Evolutionary conservation across 2,329 filamentous ascomycete genomes (phyloP).

Genomic region (Pseudogymnoascus sp.): DNA sequence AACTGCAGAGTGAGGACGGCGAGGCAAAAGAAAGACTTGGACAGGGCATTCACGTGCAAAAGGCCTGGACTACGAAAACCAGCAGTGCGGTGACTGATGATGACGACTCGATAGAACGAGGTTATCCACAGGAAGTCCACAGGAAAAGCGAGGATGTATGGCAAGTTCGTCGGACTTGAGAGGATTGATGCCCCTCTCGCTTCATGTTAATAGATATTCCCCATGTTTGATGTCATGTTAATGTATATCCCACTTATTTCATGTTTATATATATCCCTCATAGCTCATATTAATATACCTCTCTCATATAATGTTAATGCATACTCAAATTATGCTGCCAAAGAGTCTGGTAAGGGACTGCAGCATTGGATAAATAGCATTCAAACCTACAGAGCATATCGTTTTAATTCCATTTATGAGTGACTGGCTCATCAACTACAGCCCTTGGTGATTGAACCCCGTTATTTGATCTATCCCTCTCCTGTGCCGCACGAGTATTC

Average conservation of each 20-base stretch:
- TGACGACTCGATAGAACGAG: not conserved
- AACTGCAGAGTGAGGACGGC: not conserved
- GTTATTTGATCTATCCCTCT: too few species aligned
- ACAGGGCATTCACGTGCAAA: not conserved
- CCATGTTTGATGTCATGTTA: not conserved
- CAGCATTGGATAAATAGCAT: too few species aligned
- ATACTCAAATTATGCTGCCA: not conserved
- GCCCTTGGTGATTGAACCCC: too few species aligned
- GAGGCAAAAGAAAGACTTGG: not conserved
- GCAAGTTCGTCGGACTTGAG: not conserved
- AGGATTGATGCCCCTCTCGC: not conserved
- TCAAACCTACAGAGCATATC: too few species aligned
- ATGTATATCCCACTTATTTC: not conserved
- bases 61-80: not conserved
- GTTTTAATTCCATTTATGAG: too few species aligned
- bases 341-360: too few species aligned
- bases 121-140: not conserved
- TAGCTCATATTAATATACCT: not conserved
- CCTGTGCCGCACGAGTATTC: too few species aligned
- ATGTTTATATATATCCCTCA: not conserved
- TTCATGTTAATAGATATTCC: slow-evolving; percentile 3
- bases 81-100: not conserved
- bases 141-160: not conserved
- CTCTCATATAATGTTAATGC: not conserved
- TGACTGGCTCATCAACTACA: too few species aligned